Base-by-base conservation (phyloP, 2,329 filamentous ascomycete species). In the Hirsutella minnesotensis region DNA sequence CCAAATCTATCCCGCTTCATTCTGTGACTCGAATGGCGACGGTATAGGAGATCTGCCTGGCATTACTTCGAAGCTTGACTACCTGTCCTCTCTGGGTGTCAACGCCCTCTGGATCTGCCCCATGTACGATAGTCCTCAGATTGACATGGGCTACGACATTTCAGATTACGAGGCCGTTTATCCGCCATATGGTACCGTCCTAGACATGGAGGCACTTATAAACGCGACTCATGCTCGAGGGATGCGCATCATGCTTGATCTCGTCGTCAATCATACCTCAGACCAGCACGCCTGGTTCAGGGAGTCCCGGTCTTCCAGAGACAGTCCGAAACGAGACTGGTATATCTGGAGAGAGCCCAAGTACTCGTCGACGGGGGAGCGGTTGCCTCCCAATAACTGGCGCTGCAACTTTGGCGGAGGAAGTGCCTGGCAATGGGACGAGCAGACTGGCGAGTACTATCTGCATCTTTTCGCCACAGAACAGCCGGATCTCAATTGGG, bases 401-500 rank as follows among this genome's bases (percentile, higher is more conserved):
- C 72, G 62, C 50, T 73, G 61, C 65, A 77, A 69, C 63, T 83
- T 78, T 49, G 71, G 71, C 12, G 71, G 70, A 27, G 73, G 71
- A 15, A 73, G 73, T 42, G 76, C 72, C 0, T 86, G 82, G 83
- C 67, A 79, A 46, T 89, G 77, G 66, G 83, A 88, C 52, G 77
- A 84, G 49, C 56, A 62, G n/a, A 86, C 83, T 0, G 68, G 72
- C 39, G 81, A 89, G 60, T 89, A 86, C 58, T 89, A 86, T 53
- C 73, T 89, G 0, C 79, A 83, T 47, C 69, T 92, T 10, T 94
- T 86, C 58, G 78, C 81, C 7, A 73, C 73, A 5, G 77, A 85
- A 49, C 86, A 90, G 57, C 86, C 86, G 0, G 86, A 92, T 52
- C 69, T 92, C n/a, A 92, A 92, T 62, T 92, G 85, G 84, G 83